Conservation (phyloP, 225 moss, liverwort and hornwort genomes). For the Climacium dendroides region DNA sequence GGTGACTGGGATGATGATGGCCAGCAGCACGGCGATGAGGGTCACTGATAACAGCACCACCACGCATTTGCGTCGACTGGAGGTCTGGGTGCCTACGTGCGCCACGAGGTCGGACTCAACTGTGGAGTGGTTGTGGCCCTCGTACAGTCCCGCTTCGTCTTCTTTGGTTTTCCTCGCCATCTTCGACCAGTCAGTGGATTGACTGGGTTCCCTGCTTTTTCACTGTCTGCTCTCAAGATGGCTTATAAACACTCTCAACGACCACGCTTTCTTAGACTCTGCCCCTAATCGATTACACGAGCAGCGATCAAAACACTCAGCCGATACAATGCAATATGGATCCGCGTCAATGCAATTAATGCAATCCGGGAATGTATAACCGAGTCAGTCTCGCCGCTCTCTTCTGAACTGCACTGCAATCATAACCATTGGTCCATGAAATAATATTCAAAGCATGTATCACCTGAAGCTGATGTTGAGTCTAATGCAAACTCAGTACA, state of each 20-base stretch:
- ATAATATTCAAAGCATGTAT: not conserved
- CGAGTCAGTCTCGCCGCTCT: not conserved
- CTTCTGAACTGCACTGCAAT: not conserved
- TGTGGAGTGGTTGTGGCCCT: not conserved
- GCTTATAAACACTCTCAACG: not conserved
- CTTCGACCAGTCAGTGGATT: not conserved
- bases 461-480: not conserved
- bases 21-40: not conserved
- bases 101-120: not conserved
- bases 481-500: not conserved
- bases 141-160: not conserved
- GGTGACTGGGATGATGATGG: conserved; percentile 2
- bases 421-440: not conserved
- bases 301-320: not conserved
- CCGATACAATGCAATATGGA: not conserved
- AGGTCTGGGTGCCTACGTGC: not conserved
- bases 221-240: not conserved
- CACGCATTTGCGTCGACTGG: not conserved
- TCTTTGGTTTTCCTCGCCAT: not conserved
- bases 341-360: not conserved
- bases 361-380: not conserved
- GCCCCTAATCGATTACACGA: not conserved
- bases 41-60: not conserved
- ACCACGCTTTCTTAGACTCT: not conserved
- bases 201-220: not conserved